Conservation (phyloP, 305 asterid species). For the Fraxinus greggii region DNA sequence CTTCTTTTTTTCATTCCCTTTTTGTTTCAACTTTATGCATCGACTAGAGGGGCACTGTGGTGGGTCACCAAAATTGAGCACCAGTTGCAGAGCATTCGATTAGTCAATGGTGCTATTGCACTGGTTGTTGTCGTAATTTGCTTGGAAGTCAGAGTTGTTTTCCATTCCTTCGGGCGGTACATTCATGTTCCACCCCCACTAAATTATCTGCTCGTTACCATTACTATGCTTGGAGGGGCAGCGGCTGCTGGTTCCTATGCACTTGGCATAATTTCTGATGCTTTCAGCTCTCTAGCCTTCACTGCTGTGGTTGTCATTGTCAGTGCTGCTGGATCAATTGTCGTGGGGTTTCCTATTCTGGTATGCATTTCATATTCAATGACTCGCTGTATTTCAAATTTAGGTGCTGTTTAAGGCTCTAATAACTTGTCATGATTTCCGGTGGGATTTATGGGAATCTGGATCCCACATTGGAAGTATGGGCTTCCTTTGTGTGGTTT, state of each 20-base stretch:
- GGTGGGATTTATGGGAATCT: too few relatives aligned
- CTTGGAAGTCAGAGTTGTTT: constrained; percentile 94
- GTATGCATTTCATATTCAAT: constrained; percentile 41
- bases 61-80: constrained; percentile 87
- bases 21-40: constrained; percentile 84
- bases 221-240: constrained; percentile 94
- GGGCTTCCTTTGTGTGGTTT: too few relatives aligned
- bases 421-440: not conserved
- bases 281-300: constrained; percentile 69
- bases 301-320: constrained; percentile 69
- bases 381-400: constrained; percentile 14
- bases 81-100: constrained; percentile 73
- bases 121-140: constrained; percentile 70
- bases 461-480: too few relatives aligned
- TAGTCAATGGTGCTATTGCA: constrained; percentile 86
- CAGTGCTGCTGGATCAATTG: constrained; percentile 91
- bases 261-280: constrained; percentile 83
- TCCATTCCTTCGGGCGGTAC: constrained; percentile 90
- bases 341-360: constrained; percentile 86
- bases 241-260: constrained; percentile 80
- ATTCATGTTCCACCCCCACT: constrained; percentile 95
- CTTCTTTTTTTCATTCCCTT: constrained; percentile 87
- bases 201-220: constrained; percentile 77
- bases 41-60: constrained; percentile 94
- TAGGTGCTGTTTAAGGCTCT: not conserved